Percentiles rank a stretch among this genome's conserved stretches.
Evolutionary conservation across 2,329 filamentous ascomycete genomes (phyloP).

Genomic region (Monilinia fructicola): DNA sequence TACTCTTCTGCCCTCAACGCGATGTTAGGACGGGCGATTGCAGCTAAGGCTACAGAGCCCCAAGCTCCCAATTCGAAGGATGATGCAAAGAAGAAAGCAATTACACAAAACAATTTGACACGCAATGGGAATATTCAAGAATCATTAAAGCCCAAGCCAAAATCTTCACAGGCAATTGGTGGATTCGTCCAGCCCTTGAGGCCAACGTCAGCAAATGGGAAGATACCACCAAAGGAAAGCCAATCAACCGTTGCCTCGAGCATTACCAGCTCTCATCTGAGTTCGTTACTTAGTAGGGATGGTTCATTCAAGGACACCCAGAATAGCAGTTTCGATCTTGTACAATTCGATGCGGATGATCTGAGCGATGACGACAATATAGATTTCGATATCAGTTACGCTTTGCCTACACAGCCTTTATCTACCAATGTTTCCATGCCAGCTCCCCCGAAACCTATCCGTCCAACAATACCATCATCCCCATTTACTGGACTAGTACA

Average conservation of each 20-base stretch:
- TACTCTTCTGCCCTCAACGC: conserved; percentile 40
- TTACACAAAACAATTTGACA: conserved; percentile 59
- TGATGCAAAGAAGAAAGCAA: conserved; percentile 49
- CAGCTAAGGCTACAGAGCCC: conserved; percentile 26
- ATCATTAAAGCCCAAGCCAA: conserved; percentile 47
- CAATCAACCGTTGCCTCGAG: conserved; percentile 22
- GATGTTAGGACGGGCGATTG: conserved; percentile 41
- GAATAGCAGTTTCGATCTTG: conserved; percentile 40
- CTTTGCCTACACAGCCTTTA: conserved; percentile 23
- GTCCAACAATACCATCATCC: conserved; percentile 31
- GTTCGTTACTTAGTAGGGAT: conserved; percentile 46
- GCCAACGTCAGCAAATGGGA: conserved; percentile 33
- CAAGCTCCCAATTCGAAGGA: conserved; percentile 31
- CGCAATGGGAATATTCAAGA: conserved; percentile 51
- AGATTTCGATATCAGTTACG: conserved; percentile 61
- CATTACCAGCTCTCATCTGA: conserved; percentile 42
- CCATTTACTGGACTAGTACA: conserved; percentile 24
- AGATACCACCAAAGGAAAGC: not conserved
- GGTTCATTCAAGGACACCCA: conserved; percentile 51
- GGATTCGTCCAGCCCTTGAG: conserved; percentile 37
- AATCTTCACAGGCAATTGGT: conserved; percentile 42
- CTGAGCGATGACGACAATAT: conserved; percentile 82
- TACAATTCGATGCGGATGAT: conserved; percentile 75
- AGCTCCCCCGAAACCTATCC: conserved; percentile 48
- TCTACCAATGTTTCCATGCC: conserved; percentile 31